Evolutionary conservation across 129 eudicot genomes (phyloP).

Genomic region (Helianthus annuus): DNA sequence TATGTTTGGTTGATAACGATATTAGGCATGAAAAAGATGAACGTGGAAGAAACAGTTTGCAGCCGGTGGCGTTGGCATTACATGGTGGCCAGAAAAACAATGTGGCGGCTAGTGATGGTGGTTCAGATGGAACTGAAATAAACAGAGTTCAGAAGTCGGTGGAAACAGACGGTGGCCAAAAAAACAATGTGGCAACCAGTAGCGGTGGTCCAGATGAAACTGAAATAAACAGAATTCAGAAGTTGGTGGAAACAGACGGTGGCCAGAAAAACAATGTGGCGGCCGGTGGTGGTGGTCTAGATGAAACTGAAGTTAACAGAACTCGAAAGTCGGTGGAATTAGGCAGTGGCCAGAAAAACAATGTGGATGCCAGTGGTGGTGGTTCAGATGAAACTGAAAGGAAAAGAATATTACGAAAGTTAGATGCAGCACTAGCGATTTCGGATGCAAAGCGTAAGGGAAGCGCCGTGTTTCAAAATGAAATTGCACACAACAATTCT

Average conservation of each 20-base stretch:
- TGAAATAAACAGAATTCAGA: not conserved
- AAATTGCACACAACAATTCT: not conserved
- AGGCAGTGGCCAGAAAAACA: conserved; percentile 8
- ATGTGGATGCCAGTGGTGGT: conserved; percentile 19
- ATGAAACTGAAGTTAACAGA: not conserved
- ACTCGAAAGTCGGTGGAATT: not conserved
- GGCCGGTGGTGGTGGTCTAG: conserved; percentile 15
- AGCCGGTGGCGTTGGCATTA: not conserved
- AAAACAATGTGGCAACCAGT: conserved; percentile 4
- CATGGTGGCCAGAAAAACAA: conserved; percentile 10
- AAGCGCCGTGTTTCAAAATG: not conserved
- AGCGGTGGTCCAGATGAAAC: conserved; percentile 15
- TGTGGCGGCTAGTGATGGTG: conserved; percentile 15
- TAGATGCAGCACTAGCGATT: not conserved
- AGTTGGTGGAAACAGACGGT: not conserved
- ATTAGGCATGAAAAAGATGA: conserved; percentile 29
- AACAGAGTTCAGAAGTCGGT: not conserved
- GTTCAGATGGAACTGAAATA: conserved; percentile 3
- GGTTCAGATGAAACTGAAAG: conserved; percentile 5
- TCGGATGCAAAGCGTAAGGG: conserved; percentile 7
- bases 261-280: conserved; percentile 11
- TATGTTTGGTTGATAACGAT: conserved; percentile 32
- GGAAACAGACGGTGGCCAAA: conserved; percentile 9
- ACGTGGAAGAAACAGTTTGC: conserved; percentile 38
- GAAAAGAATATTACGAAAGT: no score